Evolutionary conservation across 495 filamentous ascomycete species (phyloP), one percentile per base, ranked within the genome.

Genomic region (Lasiosphaeria miniovina): DNA sequence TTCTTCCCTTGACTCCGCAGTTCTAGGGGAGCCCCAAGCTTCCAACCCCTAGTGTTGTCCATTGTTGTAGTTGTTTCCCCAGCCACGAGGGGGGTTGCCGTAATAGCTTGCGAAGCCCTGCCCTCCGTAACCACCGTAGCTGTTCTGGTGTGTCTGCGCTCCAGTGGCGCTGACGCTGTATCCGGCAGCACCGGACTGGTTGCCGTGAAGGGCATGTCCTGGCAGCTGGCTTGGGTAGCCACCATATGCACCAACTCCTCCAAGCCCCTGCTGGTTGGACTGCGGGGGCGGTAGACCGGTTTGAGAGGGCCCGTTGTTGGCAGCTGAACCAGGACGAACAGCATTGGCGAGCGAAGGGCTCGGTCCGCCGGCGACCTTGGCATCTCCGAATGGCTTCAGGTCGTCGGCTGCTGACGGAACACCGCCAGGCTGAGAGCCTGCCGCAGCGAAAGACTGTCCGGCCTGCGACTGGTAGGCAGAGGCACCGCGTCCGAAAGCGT

Each of bases 331-430:
- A 14, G 92, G 91, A 58, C 92, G 88, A 36, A 83, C 85, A 40
- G 90, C 87, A 66, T 90, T 88, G 35, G 84, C 86, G 34, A 96
- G 83, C 6, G 90, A 90, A 35, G 92, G 92, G 73, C 90, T 95
- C 3, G 92, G 91, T 6, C 90, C 91, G 46, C 82, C 81, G 38
- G 85, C 76, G 66, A 72, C 65, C 76, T 95, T 94, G 56, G 86
- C 77, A 32, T 80, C 72, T 35, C 90, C 87, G 41, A 87, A 87
- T 15, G 85, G 84, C 79, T 96, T 96, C 68, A 93, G 74, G 2
- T 88, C 76, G 65, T 96, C 91, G 54, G 86, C 86, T 1, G 65
- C 72, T 4, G 75, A 67, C 1, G 69, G 61, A 4, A 52, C 70
- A 41, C 71, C 71, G 53, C 78, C 80, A 31, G 75, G 70, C 61